Evolutionary conservation across 2,329 filamentous ascomycete genomes (phyloP), one percentile per base, ranked within the genome.

Genomic region (Juglanconis juglandina): DNA sequence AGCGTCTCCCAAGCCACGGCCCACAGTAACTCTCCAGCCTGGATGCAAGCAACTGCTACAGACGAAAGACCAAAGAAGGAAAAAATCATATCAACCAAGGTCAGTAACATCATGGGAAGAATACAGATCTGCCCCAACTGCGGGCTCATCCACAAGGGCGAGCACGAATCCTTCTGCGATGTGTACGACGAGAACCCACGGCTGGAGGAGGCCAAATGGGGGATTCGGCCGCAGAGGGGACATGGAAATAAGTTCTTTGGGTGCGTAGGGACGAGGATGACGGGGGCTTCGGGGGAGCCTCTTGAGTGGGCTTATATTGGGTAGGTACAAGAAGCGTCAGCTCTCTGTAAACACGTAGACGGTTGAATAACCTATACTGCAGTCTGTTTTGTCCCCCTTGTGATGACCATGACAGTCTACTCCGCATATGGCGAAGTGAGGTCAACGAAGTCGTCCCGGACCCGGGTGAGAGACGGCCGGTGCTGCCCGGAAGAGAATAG

Each of bases 81-180:
- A 24, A 30, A 34, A 17, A 17, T 17, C 17, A 17, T 17, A 17
- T 17, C 5, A 33, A 35, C 10, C 42, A 11, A 48, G 2, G n/a
- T 41, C 13, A 32, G 11, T 6, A 11, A 30, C 10, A 59, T 50
- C 32, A 59, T 55, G 58, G 35, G 35, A 30, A 17, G 49, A 42
- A 56, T 50, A 3, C 47, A 39, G 32, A 56, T 52, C 14, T 56
- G 47, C 39, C 52, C 46, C 5, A 51, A 52, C 41, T 60, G 53
- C 9, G 53, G 53, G 14, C 39, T 53, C 10, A 55, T 60, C 5
- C 53, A 60, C 30, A 11, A 30, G n/a, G 58, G 47, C 3, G 58
- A 60, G 42, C 58, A 56, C 41, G 24, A 52, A 4, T 42, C 14
- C 24, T 46, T 39, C 30, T 60, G 53, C 30, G 48, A 35, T 10